Base-by-base conservation (phyloP, 176 grass and related monocot species). In the Thinopyrum elongatum region DNA sequence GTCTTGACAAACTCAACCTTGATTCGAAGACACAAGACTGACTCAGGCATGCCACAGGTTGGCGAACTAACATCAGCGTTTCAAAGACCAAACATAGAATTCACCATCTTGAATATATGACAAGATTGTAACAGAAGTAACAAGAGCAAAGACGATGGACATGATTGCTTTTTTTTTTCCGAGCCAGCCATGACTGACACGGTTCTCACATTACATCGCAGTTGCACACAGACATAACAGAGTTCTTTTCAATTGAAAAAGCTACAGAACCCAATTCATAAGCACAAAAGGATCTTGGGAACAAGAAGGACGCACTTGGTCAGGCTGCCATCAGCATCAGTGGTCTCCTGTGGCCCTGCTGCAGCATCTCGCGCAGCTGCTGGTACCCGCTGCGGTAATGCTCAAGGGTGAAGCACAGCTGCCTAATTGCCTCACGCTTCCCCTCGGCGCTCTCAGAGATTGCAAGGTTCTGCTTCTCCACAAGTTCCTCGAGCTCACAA, bases 351-450 rank as follows among this genome's bases (percentile, higher is more conserved):
- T 98, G 86, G 14, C 85, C 92, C 42, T 90, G 91, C 60, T 90
- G 91, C 68, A 98, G 74, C 74, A 95, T 65, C 65, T 94, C 85
- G 53, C 88, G 38, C 64, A 98, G 90, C 81, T 96, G 58, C 78
- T 88, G 83, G 83, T 98, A 96, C 6, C 85, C 88, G 11, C 90
- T 91, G 11, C 94, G 88, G 76, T 96, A 96, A 87, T 99, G 94
- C 46, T 99, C 97, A 64, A 96, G 80, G 25, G 97, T 92, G 84
- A 96, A 92, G 90, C 97, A 96, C 16, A 96, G 85, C 69, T 99
- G 97, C 70, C 97, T 96, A 65, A 96, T 99, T 3, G 92, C 97
- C 82, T 96, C 97, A 5, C 97, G 85, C 84, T 99, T 96, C n/a
- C 82, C 88, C 86, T 98, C 97, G 0, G 93, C 92, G 29, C 89